Evolutionary conservation across 1,139 yeast species (phyloP).

Genomic region (Pichia sp.): DNA sequence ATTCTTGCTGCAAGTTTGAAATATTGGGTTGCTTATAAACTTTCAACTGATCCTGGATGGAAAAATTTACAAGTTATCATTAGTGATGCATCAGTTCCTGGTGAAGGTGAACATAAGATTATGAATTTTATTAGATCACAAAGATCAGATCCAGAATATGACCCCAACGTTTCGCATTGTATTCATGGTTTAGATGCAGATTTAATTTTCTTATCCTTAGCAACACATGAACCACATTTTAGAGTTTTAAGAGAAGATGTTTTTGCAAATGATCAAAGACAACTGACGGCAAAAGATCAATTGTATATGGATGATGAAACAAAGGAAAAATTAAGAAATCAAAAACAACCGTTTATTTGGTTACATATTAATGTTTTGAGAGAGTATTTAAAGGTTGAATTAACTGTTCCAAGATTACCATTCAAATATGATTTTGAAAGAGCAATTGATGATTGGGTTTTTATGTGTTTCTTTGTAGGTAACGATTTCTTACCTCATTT

Average conservation of each 20-base stretch:
- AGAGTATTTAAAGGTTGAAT: constrained; percentile 82
- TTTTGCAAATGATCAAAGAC: constrained; percentile 62
- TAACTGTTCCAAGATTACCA: constrained; percentile 60
- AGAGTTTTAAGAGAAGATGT: constrained; percentile 93
- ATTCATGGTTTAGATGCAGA: constrained; percentile 98
- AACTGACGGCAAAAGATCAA: constrained; percentile 44
- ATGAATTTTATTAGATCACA: constrained; percentile 89
- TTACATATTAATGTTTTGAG: constrained; percentile 80
- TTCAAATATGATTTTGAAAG: constrained; percentile 84
- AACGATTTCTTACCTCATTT: constrained; percentile 97
- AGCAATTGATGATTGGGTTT: constrained; percentile 98
- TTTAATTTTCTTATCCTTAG: constrained; percentile 88
- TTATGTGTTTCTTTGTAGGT: constrained; percentile 97
- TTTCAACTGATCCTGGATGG: constrained; percentile 89
- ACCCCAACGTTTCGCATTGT: constrained; percentile 88
- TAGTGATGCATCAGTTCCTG: constrained; percentile 96
- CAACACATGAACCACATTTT: constrained; percentile 97
- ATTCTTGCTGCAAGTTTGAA: constrained; percentile 73
- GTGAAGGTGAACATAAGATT: constrained; percentile 98
- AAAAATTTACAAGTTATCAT: constrained; percentile 73
- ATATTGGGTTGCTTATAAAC: constrained; percentile 86
- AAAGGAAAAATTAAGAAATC: constrained; percentile 47
- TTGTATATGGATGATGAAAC: constrained; percentile 57
- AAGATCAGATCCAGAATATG: constrained; percentile 76
- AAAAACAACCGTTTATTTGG: constrained; percentile 88